Evolutionary conservation across 805 yeast genomes (phyloP), one percentile per base, ranked within the genome.

Genomic region (Monosporozyma solicola): DNA sequence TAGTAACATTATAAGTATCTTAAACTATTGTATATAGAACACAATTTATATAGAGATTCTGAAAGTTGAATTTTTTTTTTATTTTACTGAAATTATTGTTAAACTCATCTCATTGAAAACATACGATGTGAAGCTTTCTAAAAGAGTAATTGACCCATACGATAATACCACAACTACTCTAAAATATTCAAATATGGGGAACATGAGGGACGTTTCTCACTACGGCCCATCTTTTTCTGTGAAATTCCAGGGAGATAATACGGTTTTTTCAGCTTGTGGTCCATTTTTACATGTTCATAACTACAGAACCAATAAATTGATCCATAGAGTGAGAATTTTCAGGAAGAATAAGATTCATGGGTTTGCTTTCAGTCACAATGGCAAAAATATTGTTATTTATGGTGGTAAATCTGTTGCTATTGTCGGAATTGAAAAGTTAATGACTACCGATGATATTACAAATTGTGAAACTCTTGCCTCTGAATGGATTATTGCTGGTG

Each of bases 271-370:
- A 2, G 96, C 92, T 0, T 79, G 82, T 57, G 97, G 97, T 0
- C 85, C 94, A 2, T 66, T 65, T 11, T 63, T 90, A 51, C 77
- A 79, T 58, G 68, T 82, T 1, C 84, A 79, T 65, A 72, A 78
- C 55, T 73, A 79, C 62, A 62, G 58, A 15, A 62, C 71, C 0
- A 72, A 74, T 5, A 52, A 62, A 24, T 65, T 79, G 22, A 29
- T 80, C 2, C 66, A 63, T 52, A 63, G 70, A 22, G 68, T 71
- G 41, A 73, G 74, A 51, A 66, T 87, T 1, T 86, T 92, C 65
- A 65, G 68, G n/a, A 74, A 82, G 51, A 87, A 88, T 68, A 91
- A 89, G 63, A 82, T 92, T 39, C 97, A 92, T 64, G 86, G 88
- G n/a, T 80, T 92, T 33, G 66, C 75, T 2, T 65, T 80, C 8